Conservation (phyloP, 768 basidiomycete species). For the Naematelia aurantialba region DNA sequence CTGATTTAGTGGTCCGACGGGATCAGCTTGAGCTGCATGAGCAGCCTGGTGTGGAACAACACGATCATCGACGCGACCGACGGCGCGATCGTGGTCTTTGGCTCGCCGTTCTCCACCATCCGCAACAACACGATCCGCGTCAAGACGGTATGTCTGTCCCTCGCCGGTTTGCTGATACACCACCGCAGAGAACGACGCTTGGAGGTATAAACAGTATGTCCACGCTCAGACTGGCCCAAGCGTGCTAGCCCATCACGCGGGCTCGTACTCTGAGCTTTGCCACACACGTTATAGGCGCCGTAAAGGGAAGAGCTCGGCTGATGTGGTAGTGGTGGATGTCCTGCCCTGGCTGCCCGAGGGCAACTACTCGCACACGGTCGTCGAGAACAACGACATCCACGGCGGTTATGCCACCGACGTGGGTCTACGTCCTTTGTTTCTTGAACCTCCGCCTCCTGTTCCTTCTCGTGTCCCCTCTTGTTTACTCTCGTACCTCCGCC, state of each 20-base stretch:
- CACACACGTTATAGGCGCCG: too few relatives aligned
- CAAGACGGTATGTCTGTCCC: constrained; percentile 22
- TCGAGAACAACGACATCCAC: constrained; percentile 35
- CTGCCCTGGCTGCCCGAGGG: constrained; percentile 38
- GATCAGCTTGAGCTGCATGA: constrained; percentile 44
- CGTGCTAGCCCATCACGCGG: too few relatives aligned
- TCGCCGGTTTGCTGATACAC: background rate
- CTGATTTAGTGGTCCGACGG: constrained; percentile 48
- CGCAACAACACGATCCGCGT: constrained; percentile 43
- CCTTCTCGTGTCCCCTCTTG: background rate
- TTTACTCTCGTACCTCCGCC: too few relatives aligned
- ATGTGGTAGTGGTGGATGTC: constrained; percentile 38
- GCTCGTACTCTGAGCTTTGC: too few relatives aligned
- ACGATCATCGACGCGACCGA: constrained; percentile 31
- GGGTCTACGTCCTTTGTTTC: constrained; percentile 1
- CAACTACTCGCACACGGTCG: constrained; percentile 33
- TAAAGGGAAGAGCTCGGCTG: background rate
- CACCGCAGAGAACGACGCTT: constrained; percentile 28
- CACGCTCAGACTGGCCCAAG: background rate
- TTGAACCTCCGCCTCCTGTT: background rate
- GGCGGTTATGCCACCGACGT: constrained; percentile 41
- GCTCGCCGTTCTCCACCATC: constrained; percentile 36
- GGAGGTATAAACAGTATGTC: constrained; percentile 42
- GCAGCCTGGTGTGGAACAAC: constrained; percentile 42
- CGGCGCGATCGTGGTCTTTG: constrained; percentile 44